A percentile compares a stretch with the other conserved stretches of the same genome.
Evolutionary conservation across 2,329 filamentous ascomycete species (phyloP).

Genomic region (Parasarocladium wereldwijsianum): DNA sequence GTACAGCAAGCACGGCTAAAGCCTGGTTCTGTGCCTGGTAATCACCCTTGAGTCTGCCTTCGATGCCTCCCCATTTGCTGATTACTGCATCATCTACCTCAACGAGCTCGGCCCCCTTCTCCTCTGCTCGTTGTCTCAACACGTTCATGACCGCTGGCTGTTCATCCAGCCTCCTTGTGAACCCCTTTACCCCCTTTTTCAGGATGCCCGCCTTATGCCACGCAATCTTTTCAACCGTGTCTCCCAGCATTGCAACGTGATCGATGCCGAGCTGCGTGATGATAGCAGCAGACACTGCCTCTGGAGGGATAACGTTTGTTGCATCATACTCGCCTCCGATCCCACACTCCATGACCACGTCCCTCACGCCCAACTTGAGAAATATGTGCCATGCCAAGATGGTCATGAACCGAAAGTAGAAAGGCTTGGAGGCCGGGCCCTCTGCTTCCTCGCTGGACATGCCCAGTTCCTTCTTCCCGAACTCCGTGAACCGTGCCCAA

Average conservation of each 20-base stretch:
- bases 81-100: slow-evolving; percentile 25
- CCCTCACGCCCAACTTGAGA: slow-evolving; percentile 56
- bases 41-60: slow-evolving; percentile 26
- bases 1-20: slow-evolving; percentile 39
- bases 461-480: slow-evolving; percentile 17
- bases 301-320: slow-evolving; percentile 62
- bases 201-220: slow-evolving; percentile 91
- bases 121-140: slow-evolving; percentile 40
- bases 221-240: slow-evolving; percentile 63
- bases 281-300: slow-evolving; percentile 52
- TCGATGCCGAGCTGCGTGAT: slow-evolving; percentile 77
- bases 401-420: slow-evolving; percentile 86
- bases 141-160: slow-evolving; percentile 31
- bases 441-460: slow-evolving; percentile 22
- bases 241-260: slow-evolving; percentile 67
- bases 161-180: slow-evolving; percentile 16
- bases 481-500: slow-evolving; percentile 48
- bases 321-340: slow-evolving; percentile 90
- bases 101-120: slow-evolving; percentile 33
- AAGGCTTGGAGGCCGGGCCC: slow-evolving; percentile 56
- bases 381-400: slow-evolving; percentile 80
- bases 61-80: slow-evolving; percentile 25
- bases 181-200: slow-evolving; percentile 39
- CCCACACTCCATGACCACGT: slow-evolving; percentile 80
- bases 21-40: slow-evolving; percentile 47